Conservation (phyloP, 176 grass and related monocot genomes). For the Raddia distichophylla region DNA sequence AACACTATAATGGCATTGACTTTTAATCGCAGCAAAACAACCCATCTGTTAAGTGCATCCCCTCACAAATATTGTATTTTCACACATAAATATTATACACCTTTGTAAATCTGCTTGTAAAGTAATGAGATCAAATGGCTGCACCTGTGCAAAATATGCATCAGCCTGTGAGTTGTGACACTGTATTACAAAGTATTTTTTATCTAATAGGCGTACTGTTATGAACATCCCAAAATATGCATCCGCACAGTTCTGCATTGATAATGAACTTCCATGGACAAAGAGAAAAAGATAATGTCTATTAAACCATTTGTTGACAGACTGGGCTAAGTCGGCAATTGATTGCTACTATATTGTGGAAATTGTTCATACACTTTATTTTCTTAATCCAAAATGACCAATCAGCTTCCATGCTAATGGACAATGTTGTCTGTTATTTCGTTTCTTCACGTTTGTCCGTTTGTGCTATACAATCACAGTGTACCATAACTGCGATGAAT, state of each 20-base stretch:
- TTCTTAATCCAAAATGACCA: background rate
- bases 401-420: conserved; percentile 11
- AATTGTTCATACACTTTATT: background rate
- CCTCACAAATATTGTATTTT: background rate
- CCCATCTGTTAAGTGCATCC: background rate
- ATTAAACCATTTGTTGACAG: conserved; percentile 97
- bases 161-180: too few relatives aligned
- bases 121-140: too few relatives aligned
- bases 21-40: background rate
- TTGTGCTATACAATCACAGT: conserved; percentile 4
- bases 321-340: conserved; percentile 69
- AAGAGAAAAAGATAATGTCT: conserved; percentile 99
- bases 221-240: conserved; percentile 99
- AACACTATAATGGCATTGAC: background rate
- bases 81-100: too few relatives aligned
- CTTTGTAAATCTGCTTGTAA: too few relatives aligned
- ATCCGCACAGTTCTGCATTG: conserved; percentile 92
- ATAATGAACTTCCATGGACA: conserved; percentile 97
- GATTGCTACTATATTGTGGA: background rate
- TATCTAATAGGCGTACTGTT: conserved; percentile 68
- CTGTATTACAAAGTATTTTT: conserved; percentile 17
- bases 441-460: background rate
- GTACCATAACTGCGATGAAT: background rate
- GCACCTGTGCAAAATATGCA: too few relatives aligned
- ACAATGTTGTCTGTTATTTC: background rate